Percentiles rank a stretch among this genome's conserved stretches.
phyloP scores from a whole-genome alignment of 306 rosid species.

The Arachis hypogaea region DNA sequence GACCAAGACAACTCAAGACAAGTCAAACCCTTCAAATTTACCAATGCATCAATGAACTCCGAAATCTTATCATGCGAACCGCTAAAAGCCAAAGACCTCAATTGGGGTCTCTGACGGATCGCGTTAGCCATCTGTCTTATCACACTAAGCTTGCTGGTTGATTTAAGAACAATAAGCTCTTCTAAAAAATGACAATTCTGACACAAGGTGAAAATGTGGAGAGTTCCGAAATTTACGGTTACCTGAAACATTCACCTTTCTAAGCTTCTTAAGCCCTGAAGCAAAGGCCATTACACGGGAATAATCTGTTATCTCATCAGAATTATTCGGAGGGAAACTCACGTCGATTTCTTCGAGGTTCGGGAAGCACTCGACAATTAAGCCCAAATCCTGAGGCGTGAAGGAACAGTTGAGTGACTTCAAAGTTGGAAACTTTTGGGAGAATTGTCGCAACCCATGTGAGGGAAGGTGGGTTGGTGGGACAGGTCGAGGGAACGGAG shows the following conservation, averaged over 20 bases:
- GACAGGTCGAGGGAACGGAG: conserved; percentile 55
- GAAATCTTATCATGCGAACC: conserved; percentile 11
- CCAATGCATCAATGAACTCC: neutral
- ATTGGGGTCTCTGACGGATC: conserved; percentile 38
- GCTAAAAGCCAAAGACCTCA: conserved; percentile 47
- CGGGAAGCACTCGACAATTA: conserved; percentile 51
- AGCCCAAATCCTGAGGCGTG: conserved; percentile 28
- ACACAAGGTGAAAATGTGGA: conserved; percentile 44
- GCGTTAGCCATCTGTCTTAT: conserved; percentile 46
- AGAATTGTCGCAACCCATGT: conserved; percentile 41
- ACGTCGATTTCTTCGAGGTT: conserved; percentile 61
- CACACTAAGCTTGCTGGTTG: conserved; percentile 42
- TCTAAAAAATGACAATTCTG: conserved; percentile 45
- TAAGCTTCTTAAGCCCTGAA: conserved; percentile 44
- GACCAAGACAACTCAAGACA: conserved; percentile 47
- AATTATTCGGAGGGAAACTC: conserved; percentile 41
- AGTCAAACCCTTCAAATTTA: conserved; percentile 29
- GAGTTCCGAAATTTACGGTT: conserved; percentile 43
- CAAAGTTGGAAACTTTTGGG: conserved; percentile 36
- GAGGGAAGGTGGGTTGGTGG: conserved; percentile 30
- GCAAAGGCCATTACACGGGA: conserved; percentile 42
- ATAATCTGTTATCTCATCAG: conserved; percentile 29
- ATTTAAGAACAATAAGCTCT: conserved; percentile 38
- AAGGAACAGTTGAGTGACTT: conserved; percentile 45
- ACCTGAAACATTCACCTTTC: conserved; percentile 64